Evolutionary conservation across 257 asterid species (phyloP).

Genomic region (Parsonsia alboflavescens): DNA sequence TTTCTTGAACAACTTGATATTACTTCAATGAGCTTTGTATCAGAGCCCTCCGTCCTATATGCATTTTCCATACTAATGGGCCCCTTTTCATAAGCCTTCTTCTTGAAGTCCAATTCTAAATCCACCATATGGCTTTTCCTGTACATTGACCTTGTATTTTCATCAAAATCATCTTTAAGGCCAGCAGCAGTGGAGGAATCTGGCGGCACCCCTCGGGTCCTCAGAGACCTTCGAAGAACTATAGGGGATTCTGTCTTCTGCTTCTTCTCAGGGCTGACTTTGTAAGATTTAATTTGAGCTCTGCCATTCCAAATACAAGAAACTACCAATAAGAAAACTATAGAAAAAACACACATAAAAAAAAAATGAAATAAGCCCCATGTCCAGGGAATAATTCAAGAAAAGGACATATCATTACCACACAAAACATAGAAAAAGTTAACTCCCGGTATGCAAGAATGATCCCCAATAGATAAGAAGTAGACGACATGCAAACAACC

Average conservation of each 20-base stretch:
- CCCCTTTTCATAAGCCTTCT: conserved; percentile 29
- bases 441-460: not conserved
- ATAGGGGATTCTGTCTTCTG: conserved; percentile 48
- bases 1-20: conserved; percentile 28
- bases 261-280: conserved; percentile 55
- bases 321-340: not conserved
- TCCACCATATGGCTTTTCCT: conserved; percentile 13
- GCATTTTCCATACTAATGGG: conserved; percentile 59
- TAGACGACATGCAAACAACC: not conserved
- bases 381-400: not conserved
- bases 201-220: conserved; percentile 78
- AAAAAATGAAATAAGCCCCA: not conserved
- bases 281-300: conserved; percentile 48
- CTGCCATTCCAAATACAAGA: conserved; percentile 30
- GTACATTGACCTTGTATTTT: conserved; percentile 6
- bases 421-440: not conserved
- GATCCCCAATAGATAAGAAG: not conserved
- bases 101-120: conserved; percentile 18
- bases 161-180: conserved; percentile 43
- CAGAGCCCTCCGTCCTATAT: conserved; percentile 39
- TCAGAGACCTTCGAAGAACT: conserved; percentile 83
- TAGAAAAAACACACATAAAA: not conserved
- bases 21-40: conserved; percentile 32
- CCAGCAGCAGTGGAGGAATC: conserved; percentile 62
- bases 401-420: not conserved